These are phyloP conservation scores for Nothophytophthora sp. DNA, from an alignment of 352 stramenopile genomes.

Conservation along the genomic window DNA sequence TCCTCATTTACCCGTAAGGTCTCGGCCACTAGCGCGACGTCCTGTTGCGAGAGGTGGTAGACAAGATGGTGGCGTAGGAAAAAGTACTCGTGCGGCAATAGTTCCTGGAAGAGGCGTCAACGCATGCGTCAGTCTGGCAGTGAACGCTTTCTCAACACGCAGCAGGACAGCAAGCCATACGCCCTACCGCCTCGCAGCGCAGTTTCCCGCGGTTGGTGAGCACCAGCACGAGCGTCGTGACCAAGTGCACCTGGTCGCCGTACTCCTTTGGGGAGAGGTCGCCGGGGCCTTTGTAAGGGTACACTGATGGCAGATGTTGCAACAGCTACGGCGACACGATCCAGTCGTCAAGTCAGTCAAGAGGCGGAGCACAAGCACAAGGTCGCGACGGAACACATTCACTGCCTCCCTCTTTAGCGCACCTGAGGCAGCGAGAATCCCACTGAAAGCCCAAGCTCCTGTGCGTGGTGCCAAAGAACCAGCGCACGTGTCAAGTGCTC, in stretches of 20 bases:
- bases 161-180: background rate
- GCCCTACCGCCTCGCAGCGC: constrained; percentile 58
- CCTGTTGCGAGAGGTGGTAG: constrained; percentile 73
- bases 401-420: background rate
- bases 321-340: constrained; percentile 45
- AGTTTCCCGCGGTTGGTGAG: constrained; percentile 83
- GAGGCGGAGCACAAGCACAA: background rate
- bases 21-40: constrained; percentile 69
- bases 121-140: too few relatives aligned
- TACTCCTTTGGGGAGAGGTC: constrained; percentile 74
- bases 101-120: constrained; percentile 54
- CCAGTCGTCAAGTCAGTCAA: background rate
- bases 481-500: constrained; percentile 67
- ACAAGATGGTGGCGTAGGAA: constrained; percentile 87
- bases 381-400: background rate
- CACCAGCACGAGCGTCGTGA: constrained; percentile 87
- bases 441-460: constrained; percentile 55
- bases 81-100: constrained; percentile 91
- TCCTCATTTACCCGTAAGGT: constrained; percentile 52
- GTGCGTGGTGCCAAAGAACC: constrained; percentile 67
- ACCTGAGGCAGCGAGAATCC: constrained; percentile 73
- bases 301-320: constrained; percentile 71
- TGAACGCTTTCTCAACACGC: constrained; percentile 3
- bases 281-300: constrained; percentile 79
- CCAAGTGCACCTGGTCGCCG: constrained; percentile 77